Conservation (phyloP, 2,329 filamentous ascomycete genomes). For the Colletotrichum sp. region DNA sequence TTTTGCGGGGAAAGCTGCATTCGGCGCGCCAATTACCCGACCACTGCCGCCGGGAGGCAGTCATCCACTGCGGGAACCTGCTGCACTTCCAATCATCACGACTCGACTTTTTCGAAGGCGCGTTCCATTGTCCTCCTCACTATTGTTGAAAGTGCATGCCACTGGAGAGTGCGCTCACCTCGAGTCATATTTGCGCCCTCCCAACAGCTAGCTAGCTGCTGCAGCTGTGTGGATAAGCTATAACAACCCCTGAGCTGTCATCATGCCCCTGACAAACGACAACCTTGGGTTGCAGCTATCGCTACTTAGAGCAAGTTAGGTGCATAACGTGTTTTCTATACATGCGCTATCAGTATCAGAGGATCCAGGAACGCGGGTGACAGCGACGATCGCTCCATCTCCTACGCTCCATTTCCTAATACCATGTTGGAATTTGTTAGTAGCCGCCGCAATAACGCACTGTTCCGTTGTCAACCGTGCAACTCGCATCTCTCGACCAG, state of each 20-base stretch:
- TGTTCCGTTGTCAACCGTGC: not conserved
- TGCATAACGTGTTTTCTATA: not conserved
- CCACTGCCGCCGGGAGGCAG: not conserved
- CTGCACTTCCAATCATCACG: not conserved
- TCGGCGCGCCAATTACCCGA: constrained; percentile 18
- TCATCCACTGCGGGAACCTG: not conserved
- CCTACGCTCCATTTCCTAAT: not conserved
- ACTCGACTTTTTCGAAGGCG: not conserved
- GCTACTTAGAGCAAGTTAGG: not conserved
- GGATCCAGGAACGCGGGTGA: not conserved
- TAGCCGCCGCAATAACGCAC: not conserved
- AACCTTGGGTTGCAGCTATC: not conserved
- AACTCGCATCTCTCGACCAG: not conserved
- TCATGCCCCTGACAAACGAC: not conserved
- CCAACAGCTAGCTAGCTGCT: not conserved
- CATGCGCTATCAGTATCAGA: not conserved
- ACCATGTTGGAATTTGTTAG: not conserved
- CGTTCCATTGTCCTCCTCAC: not conserved
- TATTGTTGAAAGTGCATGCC: not conserved
- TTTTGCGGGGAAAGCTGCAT: constrained; percentile 22
- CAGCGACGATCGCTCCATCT: not conserved
- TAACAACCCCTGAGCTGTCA: not conserved
- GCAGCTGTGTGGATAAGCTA: not conserved
- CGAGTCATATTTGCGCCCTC: not conserved
- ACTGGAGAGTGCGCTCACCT: not conserved